A percentile compares a stretch with the other conserved stretches of the same genome.
These are phyloP conservation scores for Pyricularia pennisetigena DNA, from an alignment of 2,329 filamentous ascomycete species.

Conservation along the genomic window DNA sequence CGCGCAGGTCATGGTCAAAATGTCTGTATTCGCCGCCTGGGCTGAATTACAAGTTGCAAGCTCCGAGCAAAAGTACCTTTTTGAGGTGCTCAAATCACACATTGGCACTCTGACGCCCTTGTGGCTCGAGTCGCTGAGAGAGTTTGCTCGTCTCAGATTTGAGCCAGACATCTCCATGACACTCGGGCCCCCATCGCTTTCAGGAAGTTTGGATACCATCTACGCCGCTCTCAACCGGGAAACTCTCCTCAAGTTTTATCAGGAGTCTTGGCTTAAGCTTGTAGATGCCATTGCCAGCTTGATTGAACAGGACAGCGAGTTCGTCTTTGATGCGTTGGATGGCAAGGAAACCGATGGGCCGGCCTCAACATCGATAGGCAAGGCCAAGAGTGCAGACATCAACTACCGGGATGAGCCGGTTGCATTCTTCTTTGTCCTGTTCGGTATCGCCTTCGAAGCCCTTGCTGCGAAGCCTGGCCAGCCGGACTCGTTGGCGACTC, in stretches of 20 bases:
- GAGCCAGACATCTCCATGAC: conserved; percentile 96
- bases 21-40: conserved; percentile 95
- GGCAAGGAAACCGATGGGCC: conserved; percentile 56
- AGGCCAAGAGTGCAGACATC: conserved; percentile 61
- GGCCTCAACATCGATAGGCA: neutral
- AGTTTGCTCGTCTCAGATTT: conserved; percentile 83
- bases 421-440: conserved; percentile 97
- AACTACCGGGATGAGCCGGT: conserved; percentile 97
- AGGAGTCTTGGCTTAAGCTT: conserved; percentile 92
- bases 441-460: conserved; percentile 92
- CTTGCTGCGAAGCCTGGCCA: conserved; percentile 69
- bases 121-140: conserved; percentile 86
- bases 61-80: conserved; percentile 79
- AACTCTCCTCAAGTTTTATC: conserved; percentile 89
- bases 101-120: conserved; percentile 83
- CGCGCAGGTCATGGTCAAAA: conserved; percentile 96
- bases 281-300: conserved; percentile 96
- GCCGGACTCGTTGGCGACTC: conserved; percentile 56
- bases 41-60: conserved; percentile 94
- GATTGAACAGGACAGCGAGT: conserved; percentile 95
- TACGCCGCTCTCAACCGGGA: conserved; percentile 93
- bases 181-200: conserved; percentile 68
- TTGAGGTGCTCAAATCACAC: conserved; percentile 81
- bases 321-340: conserved; percentile 93
- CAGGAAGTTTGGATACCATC: conserved; percentile 82